Conservation (phyloP, 2,329 filamentous ascomycete species). For the Arthrobotrys musiformis region DNA sequence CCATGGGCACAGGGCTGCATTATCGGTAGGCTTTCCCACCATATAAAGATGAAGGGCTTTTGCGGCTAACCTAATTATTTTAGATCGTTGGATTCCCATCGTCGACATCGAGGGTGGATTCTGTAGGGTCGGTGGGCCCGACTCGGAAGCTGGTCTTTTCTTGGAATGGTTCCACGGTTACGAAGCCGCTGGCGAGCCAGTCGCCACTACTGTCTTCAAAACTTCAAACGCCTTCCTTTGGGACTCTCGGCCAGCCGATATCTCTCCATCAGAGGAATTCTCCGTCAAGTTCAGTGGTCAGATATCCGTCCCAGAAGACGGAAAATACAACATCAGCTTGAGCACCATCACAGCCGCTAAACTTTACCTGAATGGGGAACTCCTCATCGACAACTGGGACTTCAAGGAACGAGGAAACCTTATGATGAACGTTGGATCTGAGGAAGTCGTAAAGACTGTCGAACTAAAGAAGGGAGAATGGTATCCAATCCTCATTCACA, state of each 20-base stretch:
- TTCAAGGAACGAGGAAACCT: slow-evolving; percentile 48
- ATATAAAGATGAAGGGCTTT: no score
- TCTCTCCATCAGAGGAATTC: slow-evolving; percentile 15
- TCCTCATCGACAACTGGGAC: slow-evolving; percentile 55
- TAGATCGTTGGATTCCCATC: slow-evolving; percentile 48
- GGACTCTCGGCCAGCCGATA: slow-evolving; percentile 22
- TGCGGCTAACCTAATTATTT: neutral
- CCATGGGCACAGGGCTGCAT: slow-evolving; percentile 39
- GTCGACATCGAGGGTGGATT: slow-evolving; percentile 32
- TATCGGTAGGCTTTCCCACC: slow-evolving; percentile 20
- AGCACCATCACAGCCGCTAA: slow-evolving; percentile 45
- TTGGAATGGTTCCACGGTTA: slow-evolving; percentile 50
- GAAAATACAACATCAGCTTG: slow-evolving; percentile 51
- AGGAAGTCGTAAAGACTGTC: slow-evolving; percentile 44
- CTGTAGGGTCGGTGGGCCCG: slow-evolving; percentile 30
- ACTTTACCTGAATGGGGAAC: slow-evolving; percentile 38
- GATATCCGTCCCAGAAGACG: slow-evolving; percentile 38
- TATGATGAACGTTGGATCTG: slow-evolving; percentile 54
- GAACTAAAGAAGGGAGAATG: slow-evolving; percentile 41
- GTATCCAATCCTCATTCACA: slow-evolving; percentile 34
- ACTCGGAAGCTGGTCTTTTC: slow-evolving; percentile 29
- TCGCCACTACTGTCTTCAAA: slow-evolving; percentile 33
- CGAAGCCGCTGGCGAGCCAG: slow-evolving; percentile 24
- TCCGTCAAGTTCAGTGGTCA: slow-evolving; percentile 38
- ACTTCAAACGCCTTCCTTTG: slow-evolving; percentile 32